phyloP scores from a whole-genome alignment of 148 eudicot species.

The Rhododendron simsii region DNA sequence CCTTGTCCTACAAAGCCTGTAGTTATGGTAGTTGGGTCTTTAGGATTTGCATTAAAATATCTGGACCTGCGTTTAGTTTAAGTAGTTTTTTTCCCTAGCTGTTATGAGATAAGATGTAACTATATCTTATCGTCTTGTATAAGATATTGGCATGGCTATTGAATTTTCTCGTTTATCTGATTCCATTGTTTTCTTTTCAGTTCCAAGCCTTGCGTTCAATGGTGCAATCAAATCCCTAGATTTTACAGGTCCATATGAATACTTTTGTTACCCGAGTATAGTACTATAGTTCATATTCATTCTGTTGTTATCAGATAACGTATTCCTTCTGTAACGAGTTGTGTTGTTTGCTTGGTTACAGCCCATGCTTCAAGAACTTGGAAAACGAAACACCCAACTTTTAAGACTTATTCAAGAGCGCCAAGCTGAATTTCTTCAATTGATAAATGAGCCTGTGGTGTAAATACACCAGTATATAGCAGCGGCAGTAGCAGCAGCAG shows the following conservation, averaged over 20 bases:
- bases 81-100: background rate
- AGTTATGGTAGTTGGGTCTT: background rate
- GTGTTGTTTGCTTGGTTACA: conserved; percentile 24
- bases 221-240: conserved; percentile 95
- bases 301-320: background rate
- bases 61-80: background rate
- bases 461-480: too few relatives aligned
- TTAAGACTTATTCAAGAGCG: conserved; percentile 83
- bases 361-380: conserved; percentile 99
- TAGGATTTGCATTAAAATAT: background rate
- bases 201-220: conserved; percentile 86
- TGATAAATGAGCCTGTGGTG: conserved; percentile 90
- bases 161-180: background rate
- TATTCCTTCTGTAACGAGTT: background rate
- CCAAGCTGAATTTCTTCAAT: conserved; percentile 90
- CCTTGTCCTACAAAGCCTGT: background rate
- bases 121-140: background rate
- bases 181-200: conserved; percentile 33
- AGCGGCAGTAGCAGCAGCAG: too few relatives aligned
- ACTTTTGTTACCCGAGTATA: background rate
- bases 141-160: background rate
- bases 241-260: conserved; percentile 60
- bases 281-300: background rate
- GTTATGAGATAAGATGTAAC: background rate
- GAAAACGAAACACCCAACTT: conserved; percentile 93